phyloP scores from a whole-genome alignment of 129 eudicot genomes.

The Helianthus tuberosus region DNA sequence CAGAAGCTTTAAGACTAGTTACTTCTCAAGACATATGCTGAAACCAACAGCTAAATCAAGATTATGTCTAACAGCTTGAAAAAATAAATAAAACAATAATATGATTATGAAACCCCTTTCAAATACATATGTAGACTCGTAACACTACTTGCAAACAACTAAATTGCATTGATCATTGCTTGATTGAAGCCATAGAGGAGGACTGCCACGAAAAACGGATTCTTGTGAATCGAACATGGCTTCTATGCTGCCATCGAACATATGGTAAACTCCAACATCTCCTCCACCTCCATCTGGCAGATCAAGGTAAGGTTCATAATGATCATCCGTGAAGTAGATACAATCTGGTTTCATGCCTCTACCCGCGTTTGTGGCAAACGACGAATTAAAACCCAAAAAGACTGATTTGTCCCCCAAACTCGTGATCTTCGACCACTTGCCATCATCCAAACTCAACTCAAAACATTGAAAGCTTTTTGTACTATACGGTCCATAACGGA shows the following conservation, averaged over 20 bases:
- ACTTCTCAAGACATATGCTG: too few species aligned
- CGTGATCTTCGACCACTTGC: conserved; percentile 21
- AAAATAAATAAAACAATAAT: too few species aligned
- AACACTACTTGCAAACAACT: neutral
- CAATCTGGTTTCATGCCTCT: conserved; percentile 24
- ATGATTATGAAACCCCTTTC: too few species aligned
- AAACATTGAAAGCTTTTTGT: conserved; percentile 24
- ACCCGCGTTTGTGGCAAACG: conserved; percentile 22
- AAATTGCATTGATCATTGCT: conserved; percentile 2
- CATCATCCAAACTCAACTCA: conserved; percentile 24
- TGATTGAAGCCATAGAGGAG: conserved; percentile 37
- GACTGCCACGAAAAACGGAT: conserved; percentile 23
- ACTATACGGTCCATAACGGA: conserved; percentile 24
- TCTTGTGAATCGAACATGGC: conserved; percentile 20
- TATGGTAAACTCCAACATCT: conserved; percentile 34
- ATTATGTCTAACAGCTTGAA: too few species aligned
- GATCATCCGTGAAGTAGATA: conserved; percentile 39
- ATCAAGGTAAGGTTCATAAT: conserved; percentile 30
- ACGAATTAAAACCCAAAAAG: conserved; percentile 33
- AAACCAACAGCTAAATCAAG: neutral
- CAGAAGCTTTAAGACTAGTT: neutral
- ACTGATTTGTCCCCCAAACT: conserved; percentile 30
- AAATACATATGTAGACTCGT: too few species aligned
- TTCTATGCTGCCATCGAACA: conserved; percentile 25
- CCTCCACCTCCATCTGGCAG: conserved; percentile 32